These are phyloP conservation scores for Metschnikowia lachancei DNA, from an alignment of 805 yeast species.

Conservation along the genomic window DNA sequence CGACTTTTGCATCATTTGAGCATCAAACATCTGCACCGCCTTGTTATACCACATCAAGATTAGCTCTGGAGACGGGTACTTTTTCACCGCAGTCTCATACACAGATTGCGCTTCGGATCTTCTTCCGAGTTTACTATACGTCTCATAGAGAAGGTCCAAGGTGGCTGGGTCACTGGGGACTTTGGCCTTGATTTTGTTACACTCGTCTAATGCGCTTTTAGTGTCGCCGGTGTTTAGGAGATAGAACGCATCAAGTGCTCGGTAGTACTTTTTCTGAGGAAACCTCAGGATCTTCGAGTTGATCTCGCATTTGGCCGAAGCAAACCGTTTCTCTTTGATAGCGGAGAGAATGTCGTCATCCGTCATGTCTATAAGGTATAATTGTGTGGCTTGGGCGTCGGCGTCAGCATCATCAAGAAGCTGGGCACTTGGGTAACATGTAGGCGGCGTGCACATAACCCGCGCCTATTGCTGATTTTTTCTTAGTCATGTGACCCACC, in stretches of 20 bases:
- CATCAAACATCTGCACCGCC: conserved; percentile 47
- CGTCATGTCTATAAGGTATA: conserved; percentile 9
- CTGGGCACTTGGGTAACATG: not conserved
- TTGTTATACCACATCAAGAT: conserved; percentile 57
- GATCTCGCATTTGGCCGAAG: conserved; percentile 50
- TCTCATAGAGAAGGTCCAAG: conserved; percentile 44
- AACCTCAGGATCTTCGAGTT: conserved; percentile 48
- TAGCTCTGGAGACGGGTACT: conserved; percentile 50
- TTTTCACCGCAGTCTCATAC: conserved; percentile 57
- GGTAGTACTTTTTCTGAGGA: conserved; percentile 57
- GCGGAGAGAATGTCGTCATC: conserved; percentile 39
- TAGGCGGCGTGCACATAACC: conserved; percentile 5
- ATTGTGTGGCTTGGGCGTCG: not conserved
- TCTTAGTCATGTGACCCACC: conserved; percentile 12
- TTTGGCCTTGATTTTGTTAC: conserved; percentile 28
- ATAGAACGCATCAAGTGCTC: conserved; percentile 42
- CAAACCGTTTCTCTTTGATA: conserved; percentile 52
- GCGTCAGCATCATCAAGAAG: not conserved
- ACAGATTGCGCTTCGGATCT: conserved; percentile 43
- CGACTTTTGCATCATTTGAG: conserved; percentile 51
- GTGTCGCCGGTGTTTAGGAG: conserved; percentile 33
- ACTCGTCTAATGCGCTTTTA: conserved; percentile 32
- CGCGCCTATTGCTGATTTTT: not conserved
- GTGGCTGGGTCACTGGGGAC: conserved; percentile 57
- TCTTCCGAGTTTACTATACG: conserved; percentile 36